Evolutionary conservation across 352 stramenopile species (phyloP), one percentile per base, ranked within the genome.

Genomic region (Phytophthora pinifolia): DNA sequence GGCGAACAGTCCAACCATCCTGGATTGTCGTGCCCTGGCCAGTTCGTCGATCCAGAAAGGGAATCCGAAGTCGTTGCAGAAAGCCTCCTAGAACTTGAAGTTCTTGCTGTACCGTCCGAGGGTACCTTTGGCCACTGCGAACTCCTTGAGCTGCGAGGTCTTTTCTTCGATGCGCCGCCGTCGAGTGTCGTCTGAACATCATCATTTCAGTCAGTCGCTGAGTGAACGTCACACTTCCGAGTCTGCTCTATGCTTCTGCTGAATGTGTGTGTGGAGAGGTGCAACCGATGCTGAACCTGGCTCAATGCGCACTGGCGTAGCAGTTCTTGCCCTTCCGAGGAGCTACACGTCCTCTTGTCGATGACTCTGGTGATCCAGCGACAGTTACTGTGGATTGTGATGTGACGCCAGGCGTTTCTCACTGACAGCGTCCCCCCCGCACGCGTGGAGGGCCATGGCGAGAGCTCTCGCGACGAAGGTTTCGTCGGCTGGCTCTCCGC

Each of bases 31-130:
- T 29, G 46, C 42, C 35, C 31, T 55, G 45, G 51, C 51, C 39
- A 58, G 27, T 33, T 63, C 34, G 36, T 68, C 47, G 31, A 68
- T 68, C 44, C 49, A 65, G 9, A 65, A 27, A 6, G 41, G 27
- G 27, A 48, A 48, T 36, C 27, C 42, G 42, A 48, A 37, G 27
- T 48, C 27, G 15, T 48, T 48, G 27, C 42, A 48, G 29, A 36
- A 48, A n/a, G 42, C 4, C 22, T 48, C 27, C 42, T 27, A 48
- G 27, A 48, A 48, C 42, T 48, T 48, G 27, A 48, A 48, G 42
- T 48, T 48, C 12, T 12, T 48, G 27, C 42, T 34, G 22, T 37
- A 37, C 14, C 14, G 31, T 2, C 39, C 31, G 9, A 58, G 50
- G 0, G 39, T 50, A 9, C 50, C 18, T 15, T 32, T 20, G 2